Base-by-base conservation (phyloP, 352 stramenopile species). In the Pythium plurisporium region DNA sequence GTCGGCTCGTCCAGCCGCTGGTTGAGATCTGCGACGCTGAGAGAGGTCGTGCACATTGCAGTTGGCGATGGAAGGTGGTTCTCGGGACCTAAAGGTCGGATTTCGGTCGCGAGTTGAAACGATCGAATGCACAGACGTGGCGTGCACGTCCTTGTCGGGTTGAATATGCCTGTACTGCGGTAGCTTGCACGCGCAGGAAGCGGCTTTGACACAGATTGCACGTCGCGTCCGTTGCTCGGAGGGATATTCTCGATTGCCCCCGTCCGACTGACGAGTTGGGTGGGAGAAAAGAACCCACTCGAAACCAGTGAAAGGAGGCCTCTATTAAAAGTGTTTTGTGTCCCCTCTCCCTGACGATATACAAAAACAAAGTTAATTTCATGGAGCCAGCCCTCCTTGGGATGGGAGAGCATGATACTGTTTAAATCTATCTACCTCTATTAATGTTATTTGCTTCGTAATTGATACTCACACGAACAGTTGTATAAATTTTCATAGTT, bases 1-100 rank as follows among this genome's bases (percentile, higher is more conserved):
- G n/a, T 60, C 6, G 74, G 63, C n/a, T 67, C 65, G 43, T 79
- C 57, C 52, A 86, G 44, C 17, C 56, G 55, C 37, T 69, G 55
- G 15, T 74, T 55, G 23, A 72, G 53, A 38, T 67, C 67, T 17
- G 22, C 46, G 25, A 70, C 52, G 38, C 20, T 63, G 33, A 72
- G 42, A 5, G 65, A 65, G 37, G 63, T 70, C n/a, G 63, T 62
- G 56, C 52, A 74, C 66, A 72, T 74, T 5, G 9, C 25, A 1
- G 49, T 15, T 23, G 4, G 23, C 27, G 44, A 20, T 6, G 44
- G n/a, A 38, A 6, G 27, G 27, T 52, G n/a, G n/a, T 40, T 52
- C n/a, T 53, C 27, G n/a, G 10, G 25, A 29, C 41, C 12, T 41
- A 4, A 2, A 11, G 2, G 5, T 36, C 33, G 38, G 3, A 12